These are phyloP conservation scores for Sphagnum magellanicum DNA, from an alignment of 228 moss, liverwort and hornwort species.

Conservation along the genomic window DNA sequence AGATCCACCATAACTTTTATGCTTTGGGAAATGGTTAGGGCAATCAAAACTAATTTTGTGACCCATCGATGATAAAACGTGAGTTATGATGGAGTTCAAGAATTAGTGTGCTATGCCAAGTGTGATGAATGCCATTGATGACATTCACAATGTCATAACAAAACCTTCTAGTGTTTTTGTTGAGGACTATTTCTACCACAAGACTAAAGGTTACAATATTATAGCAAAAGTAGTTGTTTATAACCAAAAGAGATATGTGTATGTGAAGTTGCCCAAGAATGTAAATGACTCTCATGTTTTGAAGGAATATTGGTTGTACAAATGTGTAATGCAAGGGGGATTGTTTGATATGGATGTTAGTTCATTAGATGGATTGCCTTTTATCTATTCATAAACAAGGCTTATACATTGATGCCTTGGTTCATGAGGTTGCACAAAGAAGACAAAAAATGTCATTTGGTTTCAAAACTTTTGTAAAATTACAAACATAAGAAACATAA, in stretches of 20 bases:
- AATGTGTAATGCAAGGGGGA: not conserved
- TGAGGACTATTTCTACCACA: not conserved
- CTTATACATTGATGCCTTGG: not conserved
- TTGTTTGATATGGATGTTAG: not conserved
- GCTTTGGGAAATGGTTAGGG: not conserved
- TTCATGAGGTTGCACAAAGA: conserved; percentile 1
- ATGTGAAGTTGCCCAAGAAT: not conserved
- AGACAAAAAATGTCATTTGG: not conserved
- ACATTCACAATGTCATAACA: not conserved
- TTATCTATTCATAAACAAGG: not conserved
- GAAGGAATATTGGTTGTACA: not conserved
- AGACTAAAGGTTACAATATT: conserved; percentile 1
- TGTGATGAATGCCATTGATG: not conserved
- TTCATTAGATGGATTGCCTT: not conserved
- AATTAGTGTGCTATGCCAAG: not conserved
- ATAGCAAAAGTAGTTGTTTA: not conserved
- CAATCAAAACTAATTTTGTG: not conserved
- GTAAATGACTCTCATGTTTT: not conserved
- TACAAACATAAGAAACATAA: not conserved
- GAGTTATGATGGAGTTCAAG: not conserved
- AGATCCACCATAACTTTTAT: not conserved
- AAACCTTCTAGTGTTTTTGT: not conserved
- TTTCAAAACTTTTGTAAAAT: not conserved
- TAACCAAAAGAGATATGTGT: not conserved
- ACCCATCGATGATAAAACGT: not conserved